Conservation (phyloP, 441 rosid genomes). For the Euphorbia schlechtendalii region DNA sequence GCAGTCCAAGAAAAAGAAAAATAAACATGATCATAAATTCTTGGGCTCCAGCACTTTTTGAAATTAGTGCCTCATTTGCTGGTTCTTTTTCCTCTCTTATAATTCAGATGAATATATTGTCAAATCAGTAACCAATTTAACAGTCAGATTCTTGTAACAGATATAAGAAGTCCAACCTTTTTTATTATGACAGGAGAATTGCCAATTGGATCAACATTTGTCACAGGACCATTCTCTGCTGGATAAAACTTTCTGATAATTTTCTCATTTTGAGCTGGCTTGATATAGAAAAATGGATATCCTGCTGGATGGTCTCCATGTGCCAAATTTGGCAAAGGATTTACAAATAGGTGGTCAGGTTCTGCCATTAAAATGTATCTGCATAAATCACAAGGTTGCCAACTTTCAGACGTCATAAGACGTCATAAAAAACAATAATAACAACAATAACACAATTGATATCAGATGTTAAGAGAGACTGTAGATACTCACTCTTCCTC, state of each 20-base stretch:
- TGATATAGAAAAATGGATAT: conserved; percentile 68
- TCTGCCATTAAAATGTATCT: conserved; percentile 81
- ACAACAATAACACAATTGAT: not conserved
- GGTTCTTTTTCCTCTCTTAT: not conserved
- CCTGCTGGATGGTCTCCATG: conserved; percentile 53
- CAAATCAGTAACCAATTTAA: not conserved
- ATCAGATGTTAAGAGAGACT: not conserved
- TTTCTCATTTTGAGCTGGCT: conserved; percentile 44
- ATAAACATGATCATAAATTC: not conserved
- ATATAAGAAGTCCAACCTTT: conserved; percentile 32
- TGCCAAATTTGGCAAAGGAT: conserved; percentile 69
- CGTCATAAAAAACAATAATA: not conserved
- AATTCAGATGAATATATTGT: conserved; percentile 5
- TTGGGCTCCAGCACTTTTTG: not conserved
- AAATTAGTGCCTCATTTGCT: not conserved
- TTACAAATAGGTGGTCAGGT: conserved; percentile 69
- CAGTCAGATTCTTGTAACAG: not conserved
- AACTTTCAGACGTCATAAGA: conserved; percentile 10
- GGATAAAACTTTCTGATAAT: conserved; percentile 66
- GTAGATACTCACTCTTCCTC: conserved; percentile 49
- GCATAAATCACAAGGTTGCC: conserved; percentile 24
- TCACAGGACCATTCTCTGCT: conserved; percentile 52
- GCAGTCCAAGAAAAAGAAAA: not conserved
- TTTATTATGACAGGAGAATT: conserved; percentile 70
- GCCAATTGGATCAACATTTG: conserved; percentile 65